Percentiles rank a stretch among this genome's conserved stretches.
These are phyloP conservation scores for Botrytis sinoallii DNA, from an alignment of 2,329 filamentous ascomycete genomes.

Conservation along the genomic window DNA sequence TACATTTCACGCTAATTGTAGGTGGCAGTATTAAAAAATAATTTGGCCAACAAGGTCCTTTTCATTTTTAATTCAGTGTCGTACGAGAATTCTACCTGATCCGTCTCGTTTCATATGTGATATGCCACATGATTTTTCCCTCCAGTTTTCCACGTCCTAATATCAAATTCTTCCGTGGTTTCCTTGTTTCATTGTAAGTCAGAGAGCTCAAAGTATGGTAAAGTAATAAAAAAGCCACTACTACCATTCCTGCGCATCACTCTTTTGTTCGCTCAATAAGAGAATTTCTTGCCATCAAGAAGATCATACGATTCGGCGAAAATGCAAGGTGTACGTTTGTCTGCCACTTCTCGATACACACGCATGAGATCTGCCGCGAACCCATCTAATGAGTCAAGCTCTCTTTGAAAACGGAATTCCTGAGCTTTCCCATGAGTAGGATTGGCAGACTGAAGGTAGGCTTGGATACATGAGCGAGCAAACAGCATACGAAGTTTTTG, in stretches of 20 bases:
- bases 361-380: constrained; percentile 20
- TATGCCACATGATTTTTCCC: neutral
- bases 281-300: neutral
- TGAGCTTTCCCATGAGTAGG: neutral
- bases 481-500: neutral
- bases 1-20: neutral
- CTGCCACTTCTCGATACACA: neutral
- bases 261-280: neutral
- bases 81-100: neutral
- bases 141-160: no score
- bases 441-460: neutral
- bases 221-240: neutral
- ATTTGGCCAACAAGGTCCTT: constrained; percentile 3
- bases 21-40: neutral
- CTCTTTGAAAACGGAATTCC: constrained; percentile 15
- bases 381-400: constrained; percentile 20
- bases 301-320: neutral
- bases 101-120: no score
- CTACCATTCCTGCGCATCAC: no score
- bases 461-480: neutral
- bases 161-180: neutral
- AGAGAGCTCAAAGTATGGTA: neutral
- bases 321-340: neutral
- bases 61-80: neutral
- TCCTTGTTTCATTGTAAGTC: neutral